Conservation (phyloP, 2,329 filamentous ascomycete genomes). For the Colletotrichum sublineola region DNA sequence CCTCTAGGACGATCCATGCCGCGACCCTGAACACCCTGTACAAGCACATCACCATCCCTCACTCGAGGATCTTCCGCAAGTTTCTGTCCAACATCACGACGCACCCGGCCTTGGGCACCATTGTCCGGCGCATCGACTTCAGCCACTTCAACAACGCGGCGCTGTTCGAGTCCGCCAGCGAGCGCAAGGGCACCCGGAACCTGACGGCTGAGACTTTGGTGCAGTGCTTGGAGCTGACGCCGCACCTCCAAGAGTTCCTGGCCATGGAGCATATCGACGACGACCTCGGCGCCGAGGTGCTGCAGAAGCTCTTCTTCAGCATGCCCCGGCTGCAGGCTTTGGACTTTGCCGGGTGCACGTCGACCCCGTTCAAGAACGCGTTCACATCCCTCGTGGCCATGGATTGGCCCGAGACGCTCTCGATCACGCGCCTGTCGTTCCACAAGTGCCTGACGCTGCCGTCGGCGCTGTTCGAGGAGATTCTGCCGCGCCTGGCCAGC, state of each 20-base stretch:
- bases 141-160: constrained; percentile 88
- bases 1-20: constrained; percentile 80
- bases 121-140: constrained; percentile 85
- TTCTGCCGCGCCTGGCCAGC: constrained; percentile 77
- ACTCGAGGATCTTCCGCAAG: constrained; percentile 87
- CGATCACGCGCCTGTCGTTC: constrained; percentile 77
- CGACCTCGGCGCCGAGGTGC: constrained; percentile 76
- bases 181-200: constrained; percentile 81
- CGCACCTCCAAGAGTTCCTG: constrained; percentile 82
- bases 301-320: constrained; percentile 78
- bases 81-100: constrained; percentile 77
- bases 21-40: constrained; percentile 83
- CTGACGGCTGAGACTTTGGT: constrained; percentile 80
- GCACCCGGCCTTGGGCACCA: constrained; percentile 77
- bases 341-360: constrained; percentile 84
- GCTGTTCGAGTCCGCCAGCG: constrained; percentile 79
- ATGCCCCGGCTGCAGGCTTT: constrained; percentile 75
- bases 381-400: constrained; percentile 68
- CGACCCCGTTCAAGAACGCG: constrained; percentile 73
- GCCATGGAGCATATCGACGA: constrained; percentile 85
- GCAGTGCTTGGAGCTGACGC: constrained; percentile 78
- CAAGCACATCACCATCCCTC: constrained; percentile 83
- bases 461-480: constrained; percentile 73
- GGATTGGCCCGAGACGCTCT: constrained; percentile 67
- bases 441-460: constrained; percentile 84